A percentile compares a stretch with the other conserved stretches of the same genome.
These are phyloP conservation scores for Colletotrichum plurivorum DNA, from an alignment of 2,329 filamentous ascomycete species.

Conservation along the genomic window DNA sequence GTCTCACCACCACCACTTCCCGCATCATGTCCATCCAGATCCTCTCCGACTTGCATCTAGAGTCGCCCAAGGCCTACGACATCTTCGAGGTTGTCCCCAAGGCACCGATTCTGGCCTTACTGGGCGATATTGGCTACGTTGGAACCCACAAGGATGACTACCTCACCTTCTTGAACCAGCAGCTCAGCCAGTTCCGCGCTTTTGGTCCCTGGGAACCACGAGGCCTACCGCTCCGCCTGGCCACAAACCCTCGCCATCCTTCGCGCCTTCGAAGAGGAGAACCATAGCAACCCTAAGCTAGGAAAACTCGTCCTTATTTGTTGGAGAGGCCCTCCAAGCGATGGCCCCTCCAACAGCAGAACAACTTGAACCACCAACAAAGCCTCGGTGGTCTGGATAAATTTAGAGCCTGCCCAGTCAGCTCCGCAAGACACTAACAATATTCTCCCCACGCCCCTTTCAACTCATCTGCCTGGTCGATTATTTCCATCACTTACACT, in stretches of 20 bases:
- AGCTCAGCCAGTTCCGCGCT: conserved; percentile 64
- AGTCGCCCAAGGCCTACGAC: conserved; percentile 64
- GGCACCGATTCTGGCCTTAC: conserved; percentile 66
- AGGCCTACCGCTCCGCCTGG: conserved; percentile 63
- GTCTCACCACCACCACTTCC: too few relatives aligned
- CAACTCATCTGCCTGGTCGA: not conserved
- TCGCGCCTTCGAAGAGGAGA: conserved; percentile 48
- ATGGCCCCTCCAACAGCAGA: not conserved
- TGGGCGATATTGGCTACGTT: conserved; percentile 69
- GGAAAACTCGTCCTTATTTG: conserved; percentile 57
- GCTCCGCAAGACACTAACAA: not conserved
- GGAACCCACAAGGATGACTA: conserved; percentile 56
- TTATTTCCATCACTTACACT: not conserved
- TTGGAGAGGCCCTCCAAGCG: too few relatives aligned
- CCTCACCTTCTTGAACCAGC: conserved; percentile 61
- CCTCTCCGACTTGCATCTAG: conserved; percentile 71
- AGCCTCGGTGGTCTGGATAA: not conserved
- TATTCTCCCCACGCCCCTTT: not conserved
- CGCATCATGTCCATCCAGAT: conserved; percentile 54
- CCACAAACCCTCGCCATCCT: conserved; percentile 47
- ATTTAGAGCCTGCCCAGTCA: conserved; percentile 2
- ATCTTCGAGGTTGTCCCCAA: conserved; percentile 61
- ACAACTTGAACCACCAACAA: not conserved
- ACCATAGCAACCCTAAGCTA: conserved; percentile 43
- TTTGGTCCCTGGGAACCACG: conserved; percentile 70